Base-by-base conservation (phyloP, 2,329 filamentous ascomycete species). In the Phaeosphaeriaceae sp. region DNA sequence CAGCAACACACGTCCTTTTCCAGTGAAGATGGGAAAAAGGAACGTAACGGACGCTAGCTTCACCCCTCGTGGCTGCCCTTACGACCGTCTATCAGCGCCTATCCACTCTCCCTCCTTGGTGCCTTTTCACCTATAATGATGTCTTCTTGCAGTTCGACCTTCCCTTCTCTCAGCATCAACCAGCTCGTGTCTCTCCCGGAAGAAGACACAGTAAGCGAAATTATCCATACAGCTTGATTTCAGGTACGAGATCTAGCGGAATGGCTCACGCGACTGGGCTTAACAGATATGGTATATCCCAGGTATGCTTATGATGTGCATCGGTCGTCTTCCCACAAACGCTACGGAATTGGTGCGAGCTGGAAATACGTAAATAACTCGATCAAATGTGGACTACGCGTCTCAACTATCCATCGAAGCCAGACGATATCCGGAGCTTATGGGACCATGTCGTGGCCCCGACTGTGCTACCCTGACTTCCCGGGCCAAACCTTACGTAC, bases 61-160 rank as follows among this genome's bases (percentile, higher is more conserved):
- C 50, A 42, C 50, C 34, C 42, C 51, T 58, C 54, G 48, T 55
- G 55, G 55, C 52, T 45, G 36, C 43, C 46, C 42, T 46, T 51
- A 39, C 42, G 50, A 37, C 48, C 46, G 44, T 47, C 21, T 40
- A 16, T 40, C 37, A 40, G 21, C 37, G 15, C 37, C 37, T 30
- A 7, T 47, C 34, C 33, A 48, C 17, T 42, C 32, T 32, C 35
- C 38, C 16, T 47, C 48, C 21, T 37, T 34, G 28, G 28, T 33
- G 18, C 18, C 26, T 40, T 35, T 44, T 34, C 21, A 28, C 43
- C 50, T 38, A 29, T 45, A 38, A 48, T 58, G 50, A 54, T 54
- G 50, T 61, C 51, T 46, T 46, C 35, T 30, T 44, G 23, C 60
- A 58, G 48, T 42, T 55, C 46, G 3, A 55, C 49, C 29, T 58